Evolutionary conservation across 1,284 basidiomycete species (phyloP).

Genomic region (Ceratobasidium sp.): DNA sequence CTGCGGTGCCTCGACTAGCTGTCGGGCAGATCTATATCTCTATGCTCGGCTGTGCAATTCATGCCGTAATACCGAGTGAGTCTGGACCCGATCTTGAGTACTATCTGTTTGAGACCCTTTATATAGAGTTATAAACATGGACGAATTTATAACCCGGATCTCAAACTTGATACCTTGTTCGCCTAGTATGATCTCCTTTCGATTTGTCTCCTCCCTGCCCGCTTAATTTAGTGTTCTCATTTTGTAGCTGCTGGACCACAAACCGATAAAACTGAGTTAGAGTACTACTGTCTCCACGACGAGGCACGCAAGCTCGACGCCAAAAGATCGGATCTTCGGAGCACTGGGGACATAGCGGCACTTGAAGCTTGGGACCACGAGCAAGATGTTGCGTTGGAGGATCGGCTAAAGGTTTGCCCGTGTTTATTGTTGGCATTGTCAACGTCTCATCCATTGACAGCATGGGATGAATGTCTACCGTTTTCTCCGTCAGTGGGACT

Average conservation of each 20-base stretch:
- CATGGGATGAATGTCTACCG: not conserved
- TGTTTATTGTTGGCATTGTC: not conserved
- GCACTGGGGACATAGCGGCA: not conserved
- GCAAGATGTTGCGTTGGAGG: not conserved
- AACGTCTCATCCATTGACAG: not conserved
- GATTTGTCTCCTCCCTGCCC: not conserved
- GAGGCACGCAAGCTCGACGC: conserved; percentile 9
- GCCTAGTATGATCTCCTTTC: not conserved
- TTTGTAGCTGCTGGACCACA: not conserved
- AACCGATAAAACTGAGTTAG: not conserved
- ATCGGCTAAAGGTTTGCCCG: not conserved
- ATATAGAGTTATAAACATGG: not conserved
- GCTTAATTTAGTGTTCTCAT: not conserved
- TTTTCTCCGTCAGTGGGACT: conserved; percentile 1
- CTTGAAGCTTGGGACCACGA: not conserved
- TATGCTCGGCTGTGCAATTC: not conserved
- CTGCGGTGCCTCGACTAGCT: not conserved
- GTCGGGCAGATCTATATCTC: not conserved
- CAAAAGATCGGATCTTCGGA: not conserved
- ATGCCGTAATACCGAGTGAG: conserved; percentile 14
- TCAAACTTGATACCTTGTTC: conserved; percentile 4
- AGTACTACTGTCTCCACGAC: not conserved
- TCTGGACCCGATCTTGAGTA: not conserved
- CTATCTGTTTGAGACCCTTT: not conserved
- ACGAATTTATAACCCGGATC: not conserved